A percentile compares a stretch with the other conserved stretches of the same genome.
Evolutionary conservation across 1,284 basidiomycete species (phyloP).

Genomic region (Melampsora americana): DNA sequence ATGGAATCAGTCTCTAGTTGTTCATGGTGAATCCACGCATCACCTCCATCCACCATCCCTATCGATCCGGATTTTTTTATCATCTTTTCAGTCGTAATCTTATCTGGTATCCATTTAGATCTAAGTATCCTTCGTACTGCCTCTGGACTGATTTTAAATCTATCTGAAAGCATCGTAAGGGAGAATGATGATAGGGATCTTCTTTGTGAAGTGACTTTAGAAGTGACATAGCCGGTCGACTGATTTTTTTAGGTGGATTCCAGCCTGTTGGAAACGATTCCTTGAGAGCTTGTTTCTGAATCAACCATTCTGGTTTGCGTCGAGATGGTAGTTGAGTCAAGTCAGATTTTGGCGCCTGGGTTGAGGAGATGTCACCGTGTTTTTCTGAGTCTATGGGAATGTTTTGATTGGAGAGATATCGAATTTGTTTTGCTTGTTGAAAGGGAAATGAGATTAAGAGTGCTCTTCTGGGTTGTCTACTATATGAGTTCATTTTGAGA

Average conservation of each 20-base stretch:
- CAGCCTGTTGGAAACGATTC: slow-evolving; percentile 71
- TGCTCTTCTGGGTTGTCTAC: too few species aligned
- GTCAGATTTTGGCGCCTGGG: too few species aligned
- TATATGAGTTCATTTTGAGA: too few species aligned
- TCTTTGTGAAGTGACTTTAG: slow-evolving; percentile 68
- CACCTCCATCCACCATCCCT: background rate
- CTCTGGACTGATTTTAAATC: slow-evolving; percentile 80
- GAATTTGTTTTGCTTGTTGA: too few species aligned
- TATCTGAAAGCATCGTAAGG: slow-evolving; percentile 68
- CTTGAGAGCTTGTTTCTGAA: slow-evolving; percentile 64
- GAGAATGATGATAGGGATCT: slow-evolving; percentile 69
- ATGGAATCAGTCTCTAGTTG: slow-evolving; percentile 34
- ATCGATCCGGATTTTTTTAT: background rate
- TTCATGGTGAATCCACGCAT: slow-evolving; percentile 41
- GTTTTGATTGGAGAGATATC: too few species aligned
- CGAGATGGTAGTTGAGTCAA: background rate
- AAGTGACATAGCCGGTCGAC: slow-evolving; percentile 84
- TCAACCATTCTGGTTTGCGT: slow-evolving; percentile 38
- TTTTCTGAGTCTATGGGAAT: too few species aligned
- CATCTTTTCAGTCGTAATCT: slow-evolving; percentile 7
- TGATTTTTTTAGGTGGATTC: slow-evolving; percentile 78
- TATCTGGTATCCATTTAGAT: slow-evolving; percentile 70
- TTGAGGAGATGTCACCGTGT: too few species aligned
- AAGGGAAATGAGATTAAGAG: too few species aligned
- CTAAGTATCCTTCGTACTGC: slow-evolving; percentile 78